Base-by-base conservation (phyloP, 371 early-diverging fungal genomes). In the Cladochytrium tenue region DNA sequence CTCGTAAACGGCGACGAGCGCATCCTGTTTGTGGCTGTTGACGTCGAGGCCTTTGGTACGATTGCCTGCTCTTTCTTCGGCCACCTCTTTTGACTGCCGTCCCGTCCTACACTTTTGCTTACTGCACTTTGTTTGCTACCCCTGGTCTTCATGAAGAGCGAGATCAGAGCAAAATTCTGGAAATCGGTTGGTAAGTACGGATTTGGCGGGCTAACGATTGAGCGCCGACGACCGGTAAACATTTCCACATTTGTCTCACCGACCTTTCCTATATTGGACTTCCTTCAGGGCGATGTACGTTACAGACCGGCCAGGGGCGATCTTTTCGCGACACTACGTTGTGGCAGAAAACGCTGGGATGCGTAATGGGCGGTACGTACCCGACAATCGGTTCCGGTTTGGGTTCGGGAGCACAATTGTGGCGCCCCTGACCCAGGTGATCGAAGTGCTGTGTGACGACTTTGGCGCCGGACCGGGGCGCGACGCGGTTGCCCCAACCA, bases 151-250 rank as follows among this genome's bases (percentile, higher is more conserved):
- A 13, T 57, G 35, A 34, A 65, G 66, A 66, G 35, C 60, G 51
- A 13, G 53, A 60, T 35, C 60, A 66, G 27, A 33, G 10, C 17
- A 59, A 59, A 34, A 59, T 66, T 33, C 60, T 66, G 51, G 67
- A 66, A 31, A 60, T 66, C 53, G 67, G 67, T 15, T 66, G 66
- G n/a, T n/a, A n/a, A n/a, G n/a, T n/a, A n/a, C n/a, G n/a, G n/a
- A n/a, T n/a, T n/a, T n/a, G n/a, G n/a, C n/a, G n/a, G n/a, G n/a
- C n/a, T n/a, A n/a, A n/a, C n/a, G n/a, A n/a, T n/a, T n/a, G n/a
- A n/a, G n/a, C n/a, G n/a, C n/a, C n/a, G n/a, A n/a, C n/a, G n/a
- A n/a, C n/a, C n/a, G n/a, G n/a, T n/a, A n/a, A n/a, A n/a, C n/a
- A n/a, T n/a, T n/a, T n/a, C n/a, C n/a, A n/a, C n/a, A n/a, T n/a